These are phyloP conservation scores for Spirogloea muscicola DNA, from an alignment of 139 green algal species.

Conservation along the genomic window DNA sequence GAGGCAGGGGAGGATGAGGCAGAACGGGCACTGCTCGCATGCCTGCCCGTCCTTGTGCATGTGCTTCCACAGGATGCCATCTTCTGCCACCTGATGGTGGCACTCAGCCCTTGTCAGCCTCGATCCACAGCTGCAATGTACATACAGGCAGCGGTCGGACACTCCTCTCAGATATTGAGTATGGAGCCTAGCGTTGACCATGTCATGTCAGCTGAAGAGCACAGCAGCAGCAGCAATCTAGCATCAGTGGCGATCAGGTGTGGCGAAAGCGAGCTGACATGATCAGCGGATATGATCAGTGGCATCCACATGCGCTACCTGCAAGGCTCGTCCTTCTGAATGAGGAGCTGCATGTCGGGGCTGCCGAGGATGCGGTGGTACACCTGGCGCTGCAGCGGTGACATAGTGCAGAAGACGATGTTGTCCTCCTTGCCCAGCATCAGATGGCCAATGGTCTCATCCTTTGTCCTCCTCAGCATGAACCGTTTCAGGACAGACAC, in stretches of 20 bases:
- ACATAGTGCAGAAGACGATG: slow-evolving; percentile 70
- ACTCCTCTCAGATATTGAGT: no score
- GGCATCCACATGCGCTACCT: slow-evolving; percentile 32
- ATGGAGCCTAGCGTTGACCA: no score
- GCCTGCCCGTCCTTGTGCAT: slow-evolving; percentile 21
- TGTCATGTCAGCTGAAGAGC: no score
- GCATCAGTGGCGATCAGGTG: no score
- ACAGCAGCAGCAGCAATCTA: no score
- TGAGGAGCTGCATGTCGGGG: slow-evolving; percentile 59
- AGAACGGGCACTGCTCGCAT: slow-evolving; percentile 62
- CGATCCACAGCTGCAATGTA: slow-evolving; percentile 4
- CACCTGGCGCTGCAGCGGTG: slow-evolving; percentile 56
- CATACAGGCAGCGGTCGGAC: no score
- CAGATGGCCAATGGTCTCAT: slow-evolving; percentile 55
- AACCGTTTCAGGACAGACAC: slow-evolving; percentile 42
- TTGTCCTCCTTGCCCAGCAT: slow-evolving; percentile 67
- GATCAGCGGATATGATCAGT: no score
- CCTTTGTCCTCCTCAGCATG: slow-evolving; percentile 69
- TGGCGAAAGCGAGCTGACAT: no score
- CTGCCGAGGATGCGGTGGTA: slow-evolving; percentile 56
- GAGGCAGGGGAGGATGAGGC: slow-evolving; percentile 60
- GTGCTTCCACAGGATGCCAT: slow-evolving; percentile 62
- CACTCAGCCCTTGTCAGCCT: slow-evolving; percentile 9
- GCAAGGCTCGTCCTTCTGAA: slow-evolving; percentile 51
- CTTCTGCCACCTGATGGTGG: slow-evolving; percentile 49